Conservation (phyloP, 2,329 filamentous ascomycete genomes). For the Pestalotiopsis fici region DNA sequence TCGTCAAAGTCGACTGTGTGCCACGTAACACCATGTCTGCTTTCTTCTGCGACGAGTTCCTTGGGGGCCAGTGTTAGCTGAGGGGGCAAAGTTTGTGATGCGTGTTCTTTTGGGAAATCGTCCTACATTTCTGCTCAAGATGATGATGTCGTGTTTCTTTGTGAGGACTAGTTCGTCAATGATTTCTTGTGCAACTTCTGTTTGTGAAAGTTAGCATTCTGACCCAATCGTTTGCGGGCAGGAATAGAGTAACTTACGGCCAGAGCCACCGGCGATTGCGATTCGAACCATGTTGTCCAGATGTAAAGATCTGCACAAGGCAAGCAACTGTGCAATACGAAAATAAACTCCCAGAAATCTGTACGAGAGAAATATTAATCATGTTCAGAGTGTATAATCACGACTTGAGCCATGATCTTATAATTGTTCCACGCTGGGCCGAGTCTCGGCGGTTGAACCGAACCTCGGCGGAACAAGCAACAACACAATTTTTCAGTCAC, state of each 20-base stretch:
- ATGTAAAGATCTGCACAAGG: neutral
- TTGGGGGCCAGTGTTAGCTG: slow-evolving; percentile 13
- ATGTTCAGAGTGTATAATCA: too few species aligned
- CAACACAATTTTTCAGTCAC: neutral
- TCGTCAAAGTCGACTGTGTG: slow-evolving; percentile 45
- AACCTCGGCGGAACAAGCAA: neutral
- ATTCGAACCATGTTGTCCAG: slow-evolving; percentile 40
- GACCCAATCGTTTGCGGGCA: neutral
- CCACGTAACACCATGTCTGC: slow-evolving; percentile 35
- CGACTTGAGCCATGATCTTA: too few species aligned
- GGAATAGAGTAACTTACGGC: slow-evolving; percentile 27
- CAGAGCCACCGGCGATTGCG: slow-evolving; percentile 44
- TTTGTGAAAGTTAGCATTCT: neutral
- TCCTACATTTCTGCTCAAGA: slow-evolving; percentile 50
- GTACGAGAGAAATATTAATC: too few species aligned
- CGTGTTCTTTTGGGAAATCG: neutral
- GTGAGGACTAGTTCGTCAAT: slow-evolving; percentile 49
- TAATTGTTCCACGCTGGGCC: slow-evolving; percentile 2
- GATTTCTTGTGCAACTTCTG: slow-evolving; percentile 55
- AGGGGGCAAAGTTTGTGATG: neutral
- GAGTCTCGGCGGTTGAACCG: neutral
- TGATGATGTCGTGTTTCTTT: slow-evolving; percentile 51
- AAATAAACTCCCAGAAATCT: too few species aligned
- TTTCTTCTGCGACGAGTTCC: slow-evolving; percentile 18
- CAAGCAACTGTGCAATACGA: too few species aligned